Evolutionary conservation across 768 basidiomycete species (phyloP), one percentile per base, ranked within the genome.

Genomic region (Hypsizygus marmoreus): DNA sequence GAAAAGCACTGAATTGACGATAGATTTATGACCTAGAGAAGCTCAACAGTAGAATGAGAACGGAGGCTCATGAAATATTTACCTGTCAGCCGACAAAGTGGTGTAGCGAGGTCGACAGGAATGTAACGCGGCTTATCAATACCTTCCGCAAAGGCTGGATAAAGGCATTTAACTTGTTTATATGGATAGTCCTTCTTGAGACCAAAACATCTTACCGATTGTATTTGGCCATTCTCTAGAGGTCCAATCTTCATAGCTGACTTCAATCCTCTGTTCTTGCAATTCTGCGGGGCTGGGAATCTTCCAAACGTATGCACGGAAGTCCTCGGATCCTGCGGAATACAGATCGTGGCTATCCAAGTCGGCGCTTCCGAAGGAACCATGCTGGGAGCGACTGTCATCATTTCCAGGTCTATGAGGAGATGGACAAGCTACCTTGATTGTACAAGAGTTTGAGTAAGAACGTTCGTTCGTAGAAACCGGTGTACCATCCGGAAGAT

Each of bases 291-390:
- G 50, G 10, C 74, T 57, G 3, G 91, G 90, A 26, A 93, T 69
- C 53, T 77, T 80, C 91, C 91, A 93, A 17, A 90, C 60, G 53
- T 92, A 92, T 14, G 75, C 80, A 28, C 82, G 73, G 59, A 91
- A 92, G 62, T 92, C 88, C 59, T 93, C 91, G 9, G 88, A 91
- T 12, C 91, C 91, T n/a, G 79, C 77, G 26, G 75, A 76, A 57
- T 84, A 92, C 55, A 84, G 79, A 23, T 72, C 62, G 43, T 87
- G 86, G 17, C 55, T 64, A 36, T 75, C 70, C 22, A 75, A 56
- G 4, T 75, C 76, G 1, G 75, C 74, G 2, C 81, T 79, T 28
- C 90, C 87, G 51, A 93, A 91, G 4, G 81, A 78, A 3, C 88
- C 88, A 49, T 90, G 86, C 86, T 91, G 46, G 38, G 53, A 28